A percentile compares a stretch with the other conserved stretches of the same genome.
phyloP scores from a whole-genome alignment of 2,329 filamentous ascomycete species.

The Exophiala xenobiotica region DNA sequence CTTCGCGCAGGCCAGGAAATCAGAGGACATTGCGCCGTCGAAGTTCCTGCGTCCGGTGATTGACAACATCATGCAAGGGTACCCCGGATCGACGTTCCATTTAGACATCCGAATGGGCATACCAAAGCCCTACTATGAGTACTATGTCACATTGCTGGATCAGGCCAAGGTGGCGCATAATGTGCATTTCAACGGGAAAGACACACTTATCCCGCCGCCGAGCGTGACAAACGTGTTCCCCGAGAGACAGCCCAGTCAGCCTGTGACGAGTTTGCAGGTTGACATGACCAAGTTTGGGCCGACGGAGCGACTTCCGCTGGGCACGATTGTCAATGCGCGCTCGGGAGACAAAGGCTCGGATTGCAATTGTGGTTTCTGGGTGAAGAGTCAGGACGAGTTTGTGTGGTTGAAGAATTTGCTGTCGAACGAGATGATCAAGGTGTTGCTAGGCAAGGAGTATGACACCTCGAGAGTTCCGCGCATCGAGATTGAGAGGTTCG shows the following conservation, averaged over 20 bases:
- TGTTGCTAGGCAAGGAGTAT: constrained; percentile 42
- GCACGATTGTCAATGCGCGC: constrained; percentile 37
- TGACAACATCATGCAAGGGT: constrained; percentile 43
- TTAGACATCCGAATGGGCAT: constrained; percentile 37
- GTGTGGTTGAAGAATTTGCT: constrained; percentile 33
- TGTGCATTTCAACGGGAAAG: constrained; percentile 31
- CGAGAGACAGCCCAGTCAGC: constrained; percentile 29
- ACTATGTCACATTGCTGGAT: constrained; percentile 34
- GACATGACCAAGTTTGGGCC: constrained; percentile 32
- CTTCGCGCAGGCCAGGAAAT: constrained; percentile 47
- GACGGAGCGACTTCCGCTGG: constrained; percentile 34
- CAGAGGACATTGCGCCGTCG: constrained; percentile 36
- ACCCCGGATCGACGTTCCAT: constrained; percentile 40
- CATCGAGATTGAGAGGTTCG: constrained; percentile 46
- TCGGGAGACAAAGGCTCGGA: constrained; percentile 40
- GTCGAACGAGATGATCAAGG: constrained; percentile 26
- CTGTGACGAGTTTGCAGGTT: constrained; percentile 25
- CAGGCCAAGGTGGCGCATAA: constrained; percentile 33
- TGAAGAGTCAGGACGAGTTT: constrained; percentile 34
- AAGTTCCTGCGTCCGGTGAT: constrained; percentile 40
- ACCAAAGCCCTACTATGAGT: constrained; percentile 38
- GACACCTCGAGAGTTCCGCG: constrained; percentile 28
- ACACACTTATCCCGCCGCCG: constrained; percentile 31
- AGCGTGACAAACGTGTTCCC: constrained; percentile 30
- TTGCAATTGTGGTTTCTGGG: constrained; percentile 40